Evolutionary conservation across 495 filamentous ascomycete genomes (phyloP).

Genomic region (Tuber brumale): DNA sequence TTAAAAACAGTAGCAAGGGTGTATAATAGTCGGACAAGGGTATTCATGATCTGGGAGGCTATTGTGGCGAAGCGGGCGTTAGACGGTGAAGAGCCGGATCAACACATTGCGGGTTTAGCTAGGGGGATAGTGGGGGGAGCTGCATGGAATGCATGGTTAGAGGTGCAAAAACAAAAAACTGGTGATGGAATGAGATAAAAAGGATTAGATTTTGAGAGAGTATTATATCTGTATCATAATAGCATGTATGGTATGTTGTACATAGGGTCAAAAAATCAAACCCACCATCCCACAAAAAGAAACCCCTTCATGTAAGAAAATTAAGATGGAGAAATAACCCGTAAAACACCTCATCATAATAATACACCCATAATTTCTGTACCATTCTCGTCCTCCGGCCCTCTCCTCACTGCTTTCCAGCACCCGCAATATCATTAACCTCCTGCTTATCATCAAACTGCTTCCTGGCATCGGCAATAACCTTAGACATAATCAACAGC

Average conservation of each 20-base stretch:
- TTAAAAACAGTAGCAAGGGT: slow-evolving; percentile 31
- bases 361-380: neutral
- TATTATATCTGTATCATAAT: neutral
- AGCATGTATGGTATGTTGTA: neutral
- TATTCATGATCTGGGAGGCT: slow-evolving; percentile 21
- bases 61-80: slow-evolving; percentile 17
- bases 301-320: slow-evolving; percentile 2
- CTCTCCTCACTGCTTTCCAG: slow-evolving; percentile 22
- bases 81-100: neutral
- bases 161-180: neutral
- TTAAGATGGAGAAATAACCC: neutral
- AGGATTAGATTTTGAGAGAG: neutral
- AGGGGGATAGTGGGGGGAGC: neutral
- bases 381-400: neutral
- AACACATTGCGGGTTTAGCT: neutral
- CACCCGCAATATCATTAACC: slow-evolving; percentile 41
- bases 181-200: neutral
- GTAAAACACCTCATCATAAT: slow-evolving; percentile 7
- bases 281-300: neutral
- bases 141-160: neutral
- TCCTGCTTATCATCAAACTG: slow-evolving; percentile 45
- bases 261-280: neutral
- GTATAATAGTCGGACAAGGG: slow-evolving; percentile 21
- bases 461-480: slow-evolving; percentile 39
- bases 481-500: slow-evolving; percentile 51